Conservation (phyloP, 306 rosid genomes). For the Abrus pulchellus region DNA sequence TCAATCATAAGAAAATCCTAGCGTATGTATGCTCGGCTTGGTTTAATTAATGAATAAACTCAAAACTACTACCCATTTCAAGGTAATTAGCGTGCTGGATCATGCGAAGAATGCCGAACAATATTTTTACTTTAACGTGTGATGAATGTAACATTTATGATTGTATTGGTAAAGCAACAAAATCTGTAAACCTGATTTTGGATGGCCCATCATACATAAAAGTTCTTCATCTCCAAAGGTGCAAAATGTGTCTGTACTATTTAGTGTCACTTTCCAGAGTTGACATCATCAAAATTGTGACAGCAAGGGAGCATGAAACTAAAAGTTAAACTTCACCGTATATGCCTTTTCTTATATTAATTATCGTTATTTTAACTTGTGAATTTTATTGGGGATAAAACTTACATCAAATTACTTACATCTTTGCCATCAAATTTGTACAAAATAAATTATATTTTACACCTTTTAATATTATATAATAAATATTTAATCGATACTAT, state of each 20-base stretch:
- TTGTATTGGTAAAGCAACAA: conserved; percentile 6
- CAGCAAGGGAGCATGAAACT: neutral
- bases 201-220: neutral
- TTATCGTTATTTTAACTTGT: neutral
- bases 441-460: neutral
- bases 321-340: conserved; percentile 9
- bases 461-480: neutral
- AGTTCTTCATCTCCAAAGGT: neutral
- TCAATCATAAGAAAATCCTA: too few species aligned
- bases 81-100: too few species aligned
- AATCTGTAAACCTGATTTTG: conserved; percentile 16
- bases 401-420: too few species aligned
- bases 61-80: too few species aligned
- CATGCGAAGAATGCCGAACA: too few species aligned
- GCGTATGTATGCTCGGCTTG: too few species aligned
- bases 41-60: too few species aligned
- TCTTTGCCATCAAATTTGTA: neutral
- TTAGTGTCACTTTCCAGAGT: conserved; percentile 25
- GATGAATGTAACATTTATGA: too few species aligned
- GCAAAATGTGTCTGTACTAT: neutral
- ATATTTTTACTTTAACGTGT: too few species aligned
- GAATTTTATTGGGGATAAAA: neutral
- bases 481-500: neutral
- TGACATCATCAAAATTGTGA: conserved; percentile 7
- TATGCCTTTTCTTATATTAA: neutral